These are phyloP conservation scores for Gossypium schwendimanii DNA, from an alignment of 441 rosid genomes.

Conservation along the genomic window DNA sequence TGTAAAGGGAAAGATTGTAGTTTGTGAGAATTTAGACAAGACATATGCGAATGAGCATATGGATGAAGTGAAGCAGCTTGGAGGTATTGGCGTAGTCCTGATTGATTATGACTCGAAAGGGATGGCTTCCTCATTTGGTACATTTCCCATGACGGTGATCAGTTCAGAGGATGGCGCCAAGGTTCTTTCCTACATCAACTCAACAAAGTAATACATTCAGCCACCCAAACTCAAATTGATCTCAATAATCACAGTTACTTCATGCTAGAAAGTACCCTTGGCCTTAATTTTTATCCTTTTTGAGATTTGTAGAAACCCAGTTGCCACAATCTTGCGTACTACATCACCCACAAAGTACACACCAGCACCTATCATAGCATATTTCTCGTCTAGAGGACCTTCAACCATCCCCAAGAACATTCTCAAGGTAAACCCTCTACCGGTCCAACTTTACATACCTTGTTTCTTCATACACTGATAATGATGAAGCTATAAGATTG, in stretches of 20 bases:
- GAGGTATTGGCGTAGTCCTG: constrained; percentile 52
- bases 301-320: constrained; percentile 43
- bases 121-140: constrained; percentile 39
- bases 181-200: constrained; percentile 49
- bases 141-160: constrained; percentile 44
- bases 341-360: constrained; percentile 33
- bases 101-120: constrained; percentile 38
- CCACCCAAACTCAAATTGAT: background rate
- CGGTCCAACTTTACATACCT: background rate
- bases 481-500: background rate
- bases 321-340: constrained; percentile 58
- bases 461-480: background rate
- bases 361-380: constrained; percentile 61
- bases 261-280: background rate
- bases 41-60: constrained; percentile 15
- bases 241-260: background rate
- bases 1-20: constrained; percentile 54
- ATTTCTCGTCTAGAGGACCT: constrained; percentile 79
- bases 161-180: constrained; percentile 47
- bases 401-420: constrained; percentile 45
- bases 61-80: constrained; percentile 37
- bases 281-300: background rate
- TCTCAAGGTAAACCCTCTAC: constrained; percentile 45
- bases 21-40: constrained; percentile 36
- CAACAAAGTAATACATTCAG: constrained; percentile 37